A percentile compares a stretch with the other conserved stretches of the same genome.
These are phyloP conservation scores for Amphicarpaea edgeworthii DNA, from an alignment of 306 rosid genomes.

Conservation along the genomic window DNA sequence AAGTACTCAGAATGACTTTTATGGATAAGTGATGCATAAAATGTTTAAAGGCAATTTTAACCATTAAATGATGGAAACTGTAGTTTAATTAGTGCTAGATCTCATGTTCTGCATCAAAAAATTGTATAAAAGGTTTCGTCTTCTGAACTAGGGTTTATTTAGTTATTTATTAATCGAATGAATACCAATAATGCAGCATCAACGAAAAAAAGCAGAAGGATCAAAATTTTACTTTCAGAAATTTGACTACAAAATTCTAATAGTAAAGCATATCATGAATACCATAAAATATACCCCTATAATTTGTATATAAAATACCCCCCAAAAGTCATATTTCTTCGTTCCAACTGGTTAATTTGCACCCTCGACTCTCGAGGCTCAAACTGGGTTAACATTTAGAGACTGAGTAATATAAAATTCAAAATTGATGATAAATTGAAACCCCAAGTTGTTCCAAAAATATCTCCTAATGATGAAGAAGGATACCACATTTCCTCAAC, in stretches of 20 bases:
- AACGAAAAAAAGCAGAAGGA: neutral
- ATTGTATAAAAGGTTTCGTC: neutral
- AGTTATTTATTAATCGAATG: neutral
- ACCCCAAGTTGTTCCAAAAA: neutral
- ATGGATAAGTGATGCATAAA: neutral
- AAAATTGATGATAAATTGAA: neutral
- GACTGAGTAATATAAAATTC: neutral
- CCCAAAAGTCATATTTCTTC: neutral
- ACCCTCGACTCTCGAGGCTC: too few species aligned
- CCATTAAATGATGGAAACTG: neutral
- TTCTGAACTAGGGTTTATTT: neutral
- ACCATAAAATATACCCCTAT: too few species aligned
- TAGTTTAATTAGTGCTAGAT: neutral
- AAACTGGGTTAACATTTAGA: neutral
- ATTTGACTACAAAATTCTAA: neutral
- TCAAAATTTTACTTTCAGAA: neutral
- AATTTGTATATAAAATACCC: neutral
- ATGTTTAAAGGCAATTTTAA: neutral
- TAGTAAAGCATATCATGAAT: neutral
- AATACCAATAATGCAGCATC: neutral
- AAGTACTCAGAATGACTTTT: neutral
- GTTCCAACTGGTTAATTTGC: neutral
- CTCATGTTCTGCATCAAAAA: neutral
- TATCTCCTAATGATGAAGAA: neutral
- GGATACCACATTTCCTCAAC: constrained; percentile 13